phyloP scores from a whole-genome alignment of 2,329 filamentous ascomycete species.

The Paraphaeosphaeria minitans region DNA sequence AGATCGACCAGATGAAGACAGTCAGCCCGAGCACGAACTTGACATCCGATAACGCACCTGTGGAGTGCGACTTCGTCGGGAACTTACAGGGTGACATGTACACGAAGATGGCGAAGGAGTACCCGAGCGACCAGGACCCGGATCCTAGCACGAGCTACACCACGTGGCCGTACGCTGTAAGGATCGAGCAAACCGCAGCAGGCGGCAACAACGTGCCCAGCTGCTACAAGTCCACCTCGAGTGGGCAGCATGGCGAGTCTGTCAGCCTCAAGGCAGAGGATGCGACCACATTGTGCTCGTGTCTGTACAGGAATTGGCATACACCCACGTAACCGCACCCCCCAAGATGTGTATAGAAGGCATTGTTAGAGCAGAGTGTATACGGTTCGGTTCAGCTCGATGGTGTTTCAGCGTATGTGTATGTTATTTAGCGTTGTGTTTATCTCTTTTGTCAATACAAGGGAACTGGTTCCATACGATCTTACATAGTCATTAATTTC shows the following conservation, averaged over 20 bases:
- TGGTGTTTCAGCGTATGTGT: not conserved
- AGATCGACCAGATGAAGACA: conserved; percentile 57
- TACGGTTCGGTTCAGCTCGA: no score
- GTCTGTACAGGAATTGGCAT: conserved; percentile 53
- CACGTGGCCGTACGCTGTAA: conserved; percentile 55
- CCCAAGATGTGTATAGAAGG: not conserved
- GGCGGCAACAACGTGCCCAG: conserved; percentile 58
- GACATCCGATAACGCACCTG: conserved; percentile 51
- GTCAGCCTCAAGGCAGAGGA: conserved; percentile 46
- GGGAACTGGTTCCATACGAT: not conserved
- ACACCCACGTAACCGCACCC: conserved; percentile 16
- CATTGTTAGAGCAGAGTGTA: not conserved
- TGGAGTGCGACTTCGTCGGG: conserved; percentile 63
- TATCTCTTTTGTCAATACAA: not conserved
- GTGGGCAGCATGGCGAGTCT: conserved; percentile 44
- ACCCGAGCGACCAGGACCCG: conserved; percentile 40
- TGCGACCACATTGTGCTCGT: conserved; percentile 48
- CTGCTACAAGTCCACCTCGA: conserved; percentile 53
- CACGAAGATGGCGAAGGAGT: conserved; percentile 56
- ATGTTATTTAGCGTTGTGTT: conserved; percentile 10
- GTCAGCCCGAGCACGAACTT: conserved; percentile 57
- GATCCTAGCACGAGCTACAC: conserved; percentile 39
- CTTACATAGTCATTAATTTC: not conserved
- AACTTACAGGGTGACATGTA: conserved; percentile 64
- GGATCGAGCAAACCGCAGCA: conserved; percentile 58